These are phyloP conservation scores for Hypomyces perniciosus DNA, from an alignment of 2,329 filamentous ascomycete genomes.

Conservation along the genomic window DNA sequence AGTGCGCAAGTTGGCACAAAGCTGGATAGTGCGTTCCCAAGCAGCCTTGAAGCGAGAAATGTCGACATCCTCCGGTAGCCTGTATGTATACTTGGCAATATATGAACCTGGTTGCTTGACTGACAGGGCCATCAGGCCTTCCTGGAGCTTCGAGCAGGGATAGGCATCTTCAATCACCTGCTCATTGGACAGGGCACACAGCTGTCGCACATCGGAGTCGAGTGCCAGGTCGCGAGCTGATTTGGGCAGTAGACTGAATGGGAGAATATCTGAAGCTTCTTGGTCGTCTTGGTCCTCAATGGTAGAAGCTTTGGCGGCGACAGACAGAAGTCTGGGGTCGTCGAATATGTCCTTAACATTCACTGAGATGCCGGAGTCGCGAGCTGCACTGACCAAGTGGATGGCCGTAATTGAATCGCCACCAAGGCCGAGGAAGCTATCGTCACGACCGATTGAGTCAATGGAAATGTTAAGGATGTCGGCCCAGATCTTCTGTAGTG, in stretches of 20 bases:
- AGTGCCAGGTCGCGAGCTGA: neutral
- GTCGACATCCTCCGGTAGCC: conserved; percentile 17
- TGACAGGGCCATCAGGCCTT: conserved; percentile 32
- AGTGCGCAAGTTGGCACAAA: conserved; percentile 7
- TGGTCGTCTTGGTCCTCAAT: neutral
- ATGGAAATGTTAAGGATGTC: conserved; percentile 9
- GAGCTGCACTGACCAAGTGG: conserved; percentile 7
- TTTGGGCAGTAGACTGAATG: neutral
- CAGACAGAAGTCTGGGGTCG: neutral
- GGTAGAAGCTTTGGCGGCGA: neutral
- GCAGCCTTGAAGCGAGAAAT: conserved; percentile 8
- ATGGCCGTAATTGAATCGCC: conserved; percentile 21
- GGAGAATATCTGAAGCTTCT: neutral
- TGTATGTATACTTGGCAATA: conserved; percentile 23
- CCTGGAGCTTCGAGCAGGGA: conserved; percentile 24
- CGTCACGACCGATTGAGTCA: conserved; percentile 12
- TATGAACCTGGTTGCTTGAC: conserved; percentile 27
- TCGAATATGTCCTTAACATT: conserved; percentile 8
- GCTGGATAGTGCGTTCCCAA: conserved; percentile 8
- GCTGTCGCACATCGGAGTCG: neutral
- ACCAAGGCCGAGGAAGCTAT: conserved; percentile 18
- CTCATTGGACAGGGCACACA: conserved; percentile 1
- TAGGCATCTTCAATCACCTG: conserved; percentile 1
- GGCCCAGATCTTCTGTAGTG: conserved; percentile 15
- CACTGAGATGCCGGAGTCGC: neutral